Percentiles rank a stretch among this genome's conserved stretches.
These are phyloP conservation scores for Canariomyces notabilis DNA, from an alignment of 2,329 filamentous ascomycete genomes.

Conservation along the genomic window DNA sequence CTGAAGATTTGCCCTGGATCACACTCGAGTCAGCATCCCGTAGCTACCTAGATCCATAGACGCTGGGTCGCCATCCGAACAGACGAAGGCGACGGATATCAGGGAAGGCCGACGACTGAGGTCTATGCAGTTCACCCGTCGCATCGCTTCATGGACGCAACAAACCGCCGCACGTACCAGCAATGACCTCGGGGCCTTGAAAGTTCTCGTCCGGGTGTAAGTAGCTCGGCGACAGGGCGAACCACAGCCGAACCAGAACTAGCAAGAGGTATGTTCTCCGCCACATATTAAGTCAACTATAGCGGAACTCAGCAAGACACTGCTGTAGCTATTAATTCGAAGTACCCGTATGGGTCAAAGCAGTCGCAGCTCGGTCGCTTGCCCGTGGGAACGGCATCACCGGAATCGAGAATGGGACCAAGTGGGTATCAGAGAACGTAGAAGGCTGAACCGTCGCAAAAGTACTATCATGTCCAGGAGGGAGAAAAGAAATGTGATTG, in stretches of 20 bases:
- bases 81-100: neutral
- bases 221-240: conserved; percentile 91
- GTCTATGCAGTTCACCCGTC: neutral
- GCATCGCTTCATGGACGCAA: neutral
- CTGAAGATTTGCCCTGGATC: conserved; percentile 78
- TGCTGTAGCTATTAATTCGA: conserved; percentile 20
- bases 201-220: conserved; percentile 99
- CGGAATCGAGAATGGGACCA: conserved; percentile 5
- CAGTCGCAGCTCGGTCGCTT: conserved; percentile 12
- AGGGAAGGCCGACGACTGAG: neutral
- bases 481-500: neutral
- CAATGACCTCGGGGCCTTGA: conserved; percentile 94
- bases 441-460: conserved; percentile 3
- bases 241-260: conserved; percentile 83
- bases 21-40: conserved; percentile 15
- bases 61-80: neutral
- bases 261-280: conserved; percentile 82
- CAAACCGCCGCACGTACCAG: conserved; percentile 54
- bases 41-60: neutral
- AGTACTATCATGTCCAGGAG: conserved; percentile 15
- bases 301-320: conserved; percentile 17
- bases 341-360: conserved; percentile 21
- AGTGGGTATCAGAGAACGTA: no score
- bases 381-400: conserved; percentile 19
- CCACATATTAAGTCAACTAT: conserved; percentile 62